Conservation (phyloP, 2,329 filamentous ascomycete species). For the Alternaria triticina region DNA sequence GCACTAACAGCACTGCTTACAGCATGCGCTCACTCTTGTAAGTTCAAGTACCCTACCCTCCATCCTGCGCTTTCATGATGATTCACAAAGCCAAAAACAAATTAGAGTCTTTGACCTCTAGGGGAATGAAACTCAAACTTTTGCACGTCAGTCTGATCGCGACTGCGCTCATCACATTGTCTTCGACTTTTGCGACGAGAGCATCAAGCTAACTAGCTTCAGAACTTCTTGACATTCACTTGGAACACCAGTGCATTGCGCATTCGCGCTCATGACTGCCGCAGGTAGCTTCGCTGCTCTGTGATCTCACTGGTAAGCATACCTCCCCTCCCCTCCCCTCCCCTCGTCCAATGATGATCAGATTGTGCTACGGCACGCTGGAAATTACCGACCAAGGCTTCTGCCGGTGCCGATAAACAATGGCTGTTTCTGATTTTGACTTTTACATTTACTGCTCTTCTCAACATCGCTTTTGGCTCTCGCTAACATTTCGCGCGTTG, state of each 20-base stretch:
- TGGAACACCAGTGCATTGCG: neutral
- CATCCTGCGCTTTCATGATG: slow-evolving; percentile 42
- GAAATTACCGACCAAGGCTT: slow-evolving; percentile 55
- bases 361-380: slow-evolving; percentile 51
- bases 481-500: slow-evolving; percentile 19
- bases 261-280: neutral
- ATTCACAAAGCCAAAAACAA: slow-evolving; percentile 52
- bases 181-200: neutral
- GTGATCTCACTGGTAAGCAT: slow-evolving; percentile 5
- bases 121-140: slow-evolving; percentile 53
- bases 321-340: neutral
- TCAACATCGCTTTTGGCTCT: slow-evolving; percentile 3
- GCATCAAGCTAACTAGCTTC: slow-evolving; percentile 21
- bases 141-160: slow-evolving; percentile 54
- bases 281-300: neutral
- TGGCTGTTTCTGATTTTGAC: slow-evolving; percentile 51
- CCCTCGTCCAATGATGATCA: slow-evolving; percentile 44
- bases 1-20: neutral
- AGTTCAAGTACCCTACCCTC: slow-evolving; percentile 9
- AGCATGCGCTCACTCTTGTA: slow-evolving; percentile 16
- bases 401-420: slow-evolving; percentile 48
- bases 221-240: neutral
- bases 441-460: slow-evolving; percentile 7
- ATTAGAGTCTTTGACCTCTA: slow-evolving; percentile 55
- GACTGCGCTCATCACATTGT: slow-evolving; percentile 12